Evolutionary conservation across 1,284 basidiomycete species (phyloP), one percentile per base, ranked within the genome.

Genomic region (Athelia sp.): DNA sequence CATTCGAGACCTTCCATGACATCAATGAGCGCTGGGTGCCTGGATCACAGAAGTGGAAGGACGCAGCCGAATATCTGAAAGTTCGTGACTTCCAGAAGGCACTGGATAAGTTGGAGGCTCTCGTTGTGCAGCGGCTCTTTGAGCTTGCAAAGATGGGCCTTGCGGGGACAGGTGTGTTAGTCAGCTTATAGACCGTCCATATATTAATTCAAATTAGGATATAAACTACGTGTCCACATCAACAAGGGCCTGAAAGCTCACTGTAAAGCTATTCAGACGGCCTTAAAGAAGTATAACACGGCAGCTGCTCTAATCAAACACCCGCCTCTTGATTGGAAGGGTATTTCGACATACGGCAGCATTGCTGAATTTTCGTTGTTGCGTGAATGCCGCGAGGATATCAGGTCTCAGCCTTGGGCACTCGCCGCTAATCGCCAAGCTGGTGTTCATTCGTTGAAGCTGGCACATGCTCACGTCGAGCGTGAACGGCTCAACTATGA

Each of bases 171-270:
- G 36, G 36, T 40, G 6, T 9, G 36, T 6, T 9, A n/a, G n/a
- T 34, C n/a, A n/a, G 15, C 36, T 8, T 17, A 9, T n/a, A 6
- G n/a, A 8, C n/a, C 36, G n/a, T 17, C 36, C 36, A 40, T 21
- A 40, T 40, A 8, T n/a, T 40, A 21, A 40, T n/a, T 8, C 19
- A n/a, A 38, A 47, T 2, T 34, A 60, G 61, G 55, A 1, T 63
- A 63, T 40, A 62, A 62, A 24, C 23, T 61, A 1, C 53, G 58
- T 0, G 50, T 51, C 21, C 56, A 59, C 18, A 62, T 63, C 18
- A 48, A 51, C 11, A 61, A 63, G 38, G 53, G 57, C 0, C 38
- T 63, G 3, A 53, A 54, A 17, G 43, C 53, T 0, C 56, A 56
- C 2, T 57, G 53, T 2, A 46, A 54, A 11, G 55, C 56, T 0